A percentile compares a stretch with the other conserved stretches of the same genome.
These are phyloP conservation scores for Smallanthus sonchifolius DNA, from an alignment of 129 eudicot species.

Conservation along the genomic window DNA sequence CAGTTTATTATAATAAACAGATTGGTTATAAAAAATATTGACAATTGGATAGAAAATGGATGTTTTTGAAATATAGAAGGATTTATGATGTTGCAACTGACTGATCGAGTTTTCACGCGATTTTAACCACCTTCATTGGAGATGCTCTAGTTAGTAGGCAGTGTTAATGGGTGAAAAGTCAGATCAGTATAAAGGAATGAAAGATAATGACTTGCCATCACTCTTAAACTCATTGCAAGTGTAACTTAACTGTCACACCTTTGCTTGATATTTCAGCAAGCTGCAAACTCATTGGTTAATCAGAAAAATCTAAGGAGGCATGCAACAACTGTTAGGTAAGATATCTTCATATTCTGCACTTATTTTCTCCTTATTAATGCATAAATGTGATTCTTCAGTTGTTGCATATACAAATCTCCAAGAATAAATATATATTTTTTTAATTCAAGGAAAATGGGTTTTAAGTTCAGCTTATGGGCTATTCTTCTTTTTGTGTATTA, in stretches of 20 bases:
- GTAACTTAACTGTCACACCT: conserved; percentile 28
- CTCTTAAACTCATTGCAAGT: conserved; percentile 29
- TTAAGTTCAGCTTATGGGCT: conserved; percentile 33
- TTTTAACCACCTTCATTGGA: too few species aligned
- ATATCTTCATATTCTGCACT: conserved; percentile 34
- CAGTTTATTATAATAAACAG: too few species aligned
- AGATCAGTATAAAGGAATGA: conserved; percentile 5
- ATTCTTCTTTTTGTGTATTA: conserved; percentile 30
- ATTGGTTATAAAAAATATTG: too few species aligned
- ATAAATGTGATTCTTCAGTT: not conserved
- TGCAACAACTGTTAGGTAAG: conserved; percentile 63
- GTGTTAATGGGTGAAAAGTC: conserved; percentile 25
- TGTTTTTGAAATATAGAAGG: too few species aligned
- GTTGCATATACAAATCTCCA: not conserved
- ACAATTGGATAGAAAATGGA: too few species aligned
- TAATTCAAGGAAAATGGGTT: conserved; percentile 11
- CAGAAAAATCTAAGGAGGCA: conserved; percentile 10
- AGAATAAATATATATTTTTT: not conserved
- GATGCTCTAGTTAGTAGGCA: not conserved
- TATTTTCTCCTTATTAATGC: conserved; percentile 16
- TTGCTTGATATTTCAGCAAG: conserved; percentile 40
- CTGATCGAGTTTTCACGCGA: too few species aligned
- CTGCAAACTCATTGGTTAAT: conserved; percentile 12
- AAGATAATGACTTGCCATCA: conserved; percentile 33
- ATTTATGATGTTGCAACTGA: too few species aligned